These are phyloP conservation scores for Colletotrichum kahawae DNA, from an alignment of 2,329 filamentous ascomycete genomes.

Conservation along the genomic window DNA sequence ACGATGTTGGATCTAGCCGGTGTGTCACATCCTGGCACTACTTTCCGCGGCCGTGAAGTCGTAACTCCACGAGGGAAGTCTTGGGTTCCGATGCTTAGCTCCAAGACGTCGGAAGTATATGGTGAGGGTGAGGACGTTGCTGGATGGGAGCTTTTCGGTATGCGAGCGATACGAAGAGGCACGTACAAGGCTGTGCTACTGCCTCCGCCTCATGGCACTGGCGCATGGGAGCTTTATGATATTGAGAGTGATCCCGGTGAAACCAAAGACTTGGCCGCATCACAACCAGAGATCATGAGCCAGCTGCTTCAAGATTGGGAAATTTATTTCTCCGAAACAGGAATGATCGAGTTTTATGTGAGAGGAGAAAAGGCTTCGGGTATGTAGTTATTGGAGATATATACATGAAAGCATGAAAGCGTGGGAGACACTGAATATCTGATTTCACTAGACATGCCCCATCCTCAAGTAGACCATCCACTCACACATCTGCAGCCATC, in stretches of 20 bases:
- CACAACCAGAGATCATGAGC: background rate
- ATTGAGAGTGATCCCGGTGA: background rate
- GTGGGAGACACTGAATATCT: background rate
- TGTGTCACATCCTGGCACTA: constrained; percentile 37
- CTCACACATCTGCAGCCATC: background rate
- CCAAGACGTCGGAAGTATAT: background rate
- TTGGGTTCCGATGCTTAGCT: background rate
- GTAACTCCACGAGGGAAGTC: background rate
- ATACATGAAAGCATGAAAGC: background rate
- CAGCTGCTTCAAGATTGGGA: background rate
- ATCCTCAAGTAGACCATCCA: background rate
- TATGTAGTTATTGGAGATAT: background rate
- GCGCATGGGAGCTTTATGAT: background rate
- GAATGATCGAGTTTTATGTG: background rate
- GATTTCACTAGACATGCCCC: background rate
- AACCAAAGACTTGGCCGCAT: background rate
- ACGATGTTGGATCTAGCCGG: constrained; percentile 50
- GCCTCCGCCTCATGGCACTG: background rate
- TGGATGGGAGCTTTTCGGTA: background rate
- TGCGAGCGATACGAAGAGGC: background rate
- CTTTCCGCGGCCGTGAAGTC: background rate
- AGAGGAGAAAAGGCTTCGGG: background rate
- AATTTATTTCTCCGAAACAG: background rate
- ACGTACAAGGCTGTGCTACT: background rate
- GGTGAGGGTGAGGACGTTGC: background rate